Evolutionary conservation across 1,139 yeast species (phyloP), one percentile per base, ranked within the genome.

Genomic region (Hyphopichia burtonii): DNA sequence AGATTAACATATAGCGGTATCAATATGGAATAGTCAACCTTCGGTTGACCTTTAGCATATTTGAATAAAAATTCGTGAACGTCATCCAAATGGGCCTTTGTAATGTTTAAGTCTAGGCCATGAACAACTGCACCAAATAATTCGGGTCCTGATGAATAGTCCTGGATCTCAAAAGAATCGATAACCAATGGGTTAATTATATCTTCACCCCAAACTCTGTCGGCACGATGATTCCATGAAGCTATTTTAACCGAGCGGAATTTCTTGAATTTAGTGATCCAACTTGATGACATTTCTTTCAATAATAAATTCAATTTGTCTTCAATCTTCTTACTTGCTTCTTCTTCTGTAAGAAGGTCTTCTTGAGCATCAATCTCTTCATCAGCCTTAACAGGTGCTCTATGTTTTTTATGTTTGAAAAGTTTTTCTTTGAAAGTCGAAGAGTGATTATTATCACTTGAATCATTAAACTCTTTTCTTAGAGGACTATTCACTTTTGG

Each of bases 221-320:
- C 54, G 16, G 55, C 41, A 38, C 68, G 57, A 9, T 50, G 43
- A 34, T 48, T 51, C 72, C 74, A 68, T 17, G 47, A 47, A 6
- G 55, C 44, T 14, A 52, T 46, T 45, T 68, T 65, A 9, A 53
- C 52, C 2, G 48, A 36, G 17, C 60, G 54, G 51, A 65, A 71
- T 15, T 53, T 44, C 31, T 51, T 56, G 49, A 48, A 70, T 44
- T 66, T 70, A 37, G 54, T 48, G 23, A 86, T 74, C 98, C 98
- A 91, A 0, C 94, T 79, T 17, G 70, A 71, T 0, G 93, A 78
- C 32, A 86, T 66, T 46, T 85, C 79, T 40, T 52, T 47, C 35
- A 71, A 62, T 17, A 76, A 63, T 7, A 66, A 40, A 11, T 65
- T 61, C 37, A 52, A 57, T 0, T 82, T 80, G 9, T 33, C 12